Percentiles rank a stretch among this genome's conserved stretches.
Conservation (phyloP, 352 stramenopile genomes). For the Phytophthora sp. region DNA sequence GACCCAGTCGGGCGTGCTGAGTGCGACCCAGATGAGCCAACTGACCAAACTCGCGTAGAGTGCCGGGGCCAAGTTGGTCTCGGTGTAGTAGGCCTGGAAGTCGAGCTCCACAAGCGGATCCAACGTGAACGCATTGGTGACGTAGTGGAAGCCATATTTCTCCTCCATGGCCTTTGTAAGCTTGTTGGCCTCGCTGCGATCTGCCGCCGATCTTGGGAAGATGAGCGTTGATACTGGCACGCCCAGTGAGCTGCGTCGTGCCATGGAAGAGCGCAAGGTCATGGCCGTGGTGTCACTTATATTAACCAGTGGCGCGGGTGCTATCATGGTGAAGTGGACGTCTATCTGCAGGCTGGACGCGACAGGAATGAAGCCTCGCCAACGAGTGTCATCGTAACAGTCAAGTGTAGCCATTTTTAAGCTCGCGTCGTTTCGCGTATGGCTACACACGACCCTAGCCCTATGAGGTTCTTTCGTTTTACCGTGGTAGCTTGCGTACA, state of each 20-base stretch:
- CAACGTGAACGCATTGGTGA: slow-evolving; percentile 77
- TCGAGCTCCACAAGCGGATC: slow-evolving; percentile 69
- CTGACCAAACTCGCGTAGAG: slow-evolving; percentile 65
- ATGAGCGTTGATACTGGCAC: slow-evolving; percentile 74
- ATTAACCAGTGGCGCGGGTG: slow-evolving; percentile 22
- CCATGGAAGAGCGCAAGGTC: slow-evolving; percentile 26
- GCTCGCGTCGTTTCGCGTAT: slow-evolving; percentile 31
- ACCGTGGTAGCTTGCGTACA: slow-evolving; percentile 12
- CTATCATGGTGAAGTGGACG: slow-evolving; percentile 19
- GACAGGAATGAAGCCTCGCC: background rate
- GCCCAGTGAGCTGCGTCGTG: slow-evolving; percentile 62
- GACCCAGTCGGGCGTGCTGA: slow-evolving; percentile 51
- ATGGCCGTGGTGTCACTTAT: slow-evolving; percentile 14
- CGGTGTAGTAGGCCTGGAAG: slow-evolving; percentile 79
- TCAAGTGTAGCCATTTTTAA: slow-evolving; percentile 26
- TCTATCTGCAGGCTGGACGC: background rate
- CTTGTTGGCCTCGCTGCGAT: slow-evolving; percentile 73
- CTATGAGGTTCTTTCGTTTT: slow-evolving; percentile 7
- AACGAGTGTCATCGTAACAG: too few species aligned
- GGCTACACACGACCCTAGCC: slow-evolving; percentile 5
- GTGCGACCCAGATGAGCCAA: slow-evolving; percentile 61
- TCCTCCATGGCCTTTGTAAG: slow-evolving; percentile 73
- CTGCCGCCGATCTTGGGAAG: slow-evolving; percentile 69
- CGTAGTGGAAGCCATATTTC: slow-evolving; percentile 84
- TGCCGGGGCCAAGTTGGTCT: slow-evolving; percentile 69